These are phyloP conservation scores for Sordariomycetes sp. DNA, from an alignment of 2,329 filamentous ascomycete species.

Conservation along the genomic window DNA sequence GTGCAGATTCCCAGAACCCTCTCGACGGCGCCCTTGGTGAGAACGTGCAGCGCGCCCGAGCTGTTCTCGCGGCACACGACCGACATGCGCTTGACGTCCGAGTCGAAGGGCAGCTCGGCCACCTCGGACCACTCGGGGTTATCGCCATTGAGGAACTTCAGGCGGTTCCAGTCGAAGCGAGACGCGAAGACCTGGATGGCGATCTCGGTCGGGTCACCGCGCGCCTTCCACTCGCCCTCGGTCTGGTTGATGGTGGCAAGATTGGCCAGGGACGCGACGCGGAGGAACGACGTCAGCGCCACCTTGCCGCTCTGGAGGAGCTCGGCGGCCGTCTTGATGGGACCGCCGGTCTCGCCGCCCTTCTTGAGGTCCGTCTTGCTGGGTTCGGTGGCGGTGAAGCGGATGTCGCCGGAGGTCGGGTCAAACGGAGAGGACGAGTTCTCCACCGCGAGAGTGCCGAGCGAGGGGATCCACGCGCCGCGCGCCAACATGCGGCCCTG, in stretches of 20 bases:
- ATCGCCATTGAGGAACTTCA: slow-evolving; percentile 36
- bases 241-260: slow-evolving; percentile 35
- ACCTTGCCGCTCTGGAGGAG: slow-evolving; percentile 28
- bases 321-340: slow-evolving; percentile 14
- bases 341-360: slow-evolving; percentile 13
- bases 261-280: slow-evolving; percentile 47
- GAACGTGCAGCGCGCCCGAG: slow-evolving; percentile 19
- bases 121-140: slow-evolving; percentile 42
- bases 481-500: slow-evolving; percentile 55
- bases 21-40: slow-evolving; percentile 58
- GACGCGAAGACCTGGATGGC: slow-evolving; percentile 62
- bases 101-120: slow-evolving; percentile 61
- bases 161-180: slow-evolving; percentile 52
- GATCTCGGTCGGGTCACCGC: slow-evolving; percentile 60
- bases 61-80: slow-evolving; percentile 45
- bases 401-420: slow-evolving; percentile 39
- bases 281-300: slow-evolving; percentile 40
- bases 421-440: slow-evolving; percentile 44
- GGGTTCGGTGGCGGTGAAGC: slow-evolving; percentile 24
- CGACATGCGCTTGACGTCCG: slow-evolving; percentile 64
- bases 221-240: slow-evolving; percentile 42
- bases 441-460: slow-evolving; percentile 47
- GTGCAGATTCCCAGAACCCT: slow-evolving; percentile 52
- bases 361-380: slow-evolving; percentile 26
- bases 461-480: slow-evolving; percentile 45